Conservation (phyloP, 768 basidiomycete genomes). For the Fistulinella prunicolor region DNA sequence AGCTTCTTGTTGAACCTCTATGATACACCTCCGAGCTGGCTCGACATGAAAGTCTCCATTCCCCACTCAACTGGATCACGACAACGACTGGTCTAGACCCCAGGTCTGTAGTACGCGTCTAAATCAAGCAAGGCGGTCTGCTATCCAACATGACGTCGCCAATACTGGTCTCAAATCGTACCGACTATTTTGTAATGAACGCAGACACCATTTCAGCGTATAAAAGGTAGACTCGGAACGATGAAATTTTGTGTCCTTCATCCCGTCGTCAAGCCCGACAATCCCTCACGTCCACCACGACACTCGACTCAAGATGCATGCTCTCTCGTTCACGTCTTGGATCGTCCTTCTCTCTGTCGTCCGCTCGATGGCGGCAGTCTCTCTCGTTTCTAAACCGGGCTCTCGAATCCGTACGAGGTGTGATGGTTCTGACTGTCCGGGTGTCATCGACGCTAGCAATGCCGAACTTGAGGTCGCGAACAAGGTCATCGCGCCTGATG, state of each 20-base stretch:
- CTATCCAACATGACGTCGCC: background rate
- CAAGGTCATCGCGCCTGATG: slow-evolving; percentile 48
- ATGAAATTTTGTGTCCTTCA: background rate
- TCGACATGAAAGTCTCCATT: too few relatives aligned
- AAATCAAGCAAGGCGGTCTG: too few relatives aligned
- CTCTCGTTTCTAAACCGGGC: slow-evolving; percentile 11
- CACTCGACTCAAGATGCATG: slow-evolving; percentile 23
- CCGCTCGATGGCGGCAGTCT: slow-evolving; percentile 15
- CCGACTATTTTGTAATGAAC: background rate
- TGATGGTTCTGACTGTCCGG: slow-evolving; percentile 1
- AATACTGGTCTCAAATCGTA: slow-evolving; percentile 8
- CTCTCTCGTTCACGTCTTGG: slow-evolving; percentile 8
- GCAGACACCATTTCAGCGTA: slow-evolving; percentile 1
- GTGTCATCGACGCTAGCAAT: slow-evolving; percentile 24
- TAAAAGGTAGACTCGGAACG: slow-evolving; percentile 5
- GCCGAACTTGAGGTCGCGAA: slow-evolving; percentile 41
- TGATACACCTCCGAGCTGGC: too few relatives aligned
- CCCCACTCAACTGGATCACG: too few relatives aligned
- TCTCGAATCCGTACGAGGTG: slow-evolving; percentile 1
- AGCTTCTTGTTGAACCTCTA: too few relatives aligned
- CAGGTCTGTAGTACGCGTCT: too few relatives aligned
- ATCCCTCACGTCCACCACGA: slow-evolving; percentile 14
- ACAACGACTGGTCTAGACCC: too few relatives aligned
- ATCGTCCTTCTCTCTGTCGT: slow-evolving; percentile 13
- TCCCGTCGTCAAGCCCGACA: slow-evolving; percentile 4